Evolutionary conservation across 208 protist genomes (phyloP).

Genomic region (Trypanosoma theileri): DNA sequence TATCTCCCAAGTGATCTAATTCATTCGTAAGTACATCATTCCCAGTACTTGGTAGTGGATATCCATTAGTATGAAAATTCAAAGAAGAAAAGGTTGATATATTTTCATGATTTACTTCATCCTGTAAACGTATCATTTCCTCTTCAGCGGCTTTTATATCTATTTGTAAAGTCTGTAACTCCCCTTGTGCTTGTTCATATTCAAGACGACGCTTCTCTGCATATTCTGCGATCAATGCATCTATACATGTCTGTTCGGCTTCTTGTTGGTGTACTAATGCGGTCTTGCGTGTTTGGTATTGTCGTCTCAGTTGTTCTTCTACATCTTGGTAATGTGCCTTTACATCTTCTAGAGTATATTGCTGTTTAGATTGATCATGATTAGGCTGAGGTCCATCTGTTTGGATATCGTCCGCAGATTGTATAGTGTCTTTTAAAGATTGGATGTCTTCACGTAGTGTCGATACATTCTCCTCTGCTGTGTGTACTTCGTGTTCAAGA

Average conservation of each 20-base stretch:
- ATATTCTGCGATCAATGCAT: background rate
- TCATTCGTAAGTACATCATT: too few species aligned
- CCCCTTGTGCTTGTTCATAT: background rate
- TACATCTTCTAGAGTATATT: constrained; percentile 8
- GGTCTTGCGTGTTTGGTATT: background rate
- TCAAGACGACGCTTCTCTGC: background rate
- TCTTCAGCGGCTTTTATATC: background rate
- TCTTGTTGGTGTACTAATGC: background rate
- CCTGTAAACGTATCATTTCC: background rate
- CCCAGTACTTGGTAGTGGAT: too few species aligned
- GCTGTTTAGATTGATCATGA: background rate
- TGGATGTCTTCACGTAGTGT: background rate
- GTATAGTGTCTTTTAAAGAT: background rate
- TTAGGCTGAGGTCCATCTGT: background rate
- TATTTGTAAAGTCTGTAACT: background rate
- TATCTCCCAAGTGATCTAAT: too few species aligned
- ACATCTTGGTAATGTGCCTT: background rate
- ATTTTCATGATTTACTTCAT: background rate
- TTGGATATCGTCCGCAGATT: background rate
- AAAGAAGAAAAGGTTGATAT: background rate
- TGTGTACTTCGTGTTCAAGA: background rate
- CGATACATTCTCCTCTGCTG: background rate
- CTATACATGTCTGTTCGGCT: background rate
- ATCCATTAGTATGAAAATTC: background rate
- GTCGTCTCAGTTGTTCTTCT: background rate